phyloP scores from a whole-genome alignment of 2,329 filamentous ascomycete genomes.

The Ophiostoma sp. region DNA sequence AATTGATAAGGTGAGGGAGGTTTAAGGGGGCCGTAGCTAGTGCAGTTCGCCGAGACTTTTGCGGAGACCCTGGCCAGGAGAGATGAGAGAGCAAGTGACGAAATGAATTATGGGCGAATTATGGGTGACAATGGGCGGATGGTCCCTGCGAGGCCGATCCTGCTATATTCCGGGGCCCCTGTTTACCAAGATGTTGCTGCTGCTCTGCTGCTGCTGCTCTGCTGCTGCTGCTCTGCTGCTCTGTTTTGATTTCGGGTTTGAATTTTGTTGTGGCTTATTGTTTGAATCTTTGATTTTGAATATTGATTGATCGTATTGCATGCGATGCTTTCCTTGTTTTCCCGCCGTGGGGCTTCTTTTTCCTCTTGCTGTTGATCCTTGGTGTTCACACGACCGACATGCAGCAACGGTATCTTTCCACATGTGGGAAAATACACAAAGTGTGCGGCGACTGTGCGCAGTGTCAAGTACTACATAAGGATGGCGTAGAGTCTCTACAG shows the following conservation, averaged over 20 bases:
- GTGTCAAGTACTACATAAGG: not conserved
- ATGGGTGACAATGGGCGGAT: slow-evolving; percentile 8
- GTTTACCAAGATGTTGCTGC: not conserved
- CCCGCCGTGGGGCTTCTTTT: not conserved
- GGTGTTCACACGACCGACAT: not conserved
- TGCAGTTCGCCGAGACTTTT: slow-evolving; percentile 18
- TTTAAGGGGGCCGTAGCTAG: slow-evolving; percentile 17
- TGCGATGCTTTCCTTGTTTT: not conserved
- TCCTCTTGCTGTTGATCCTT: slow-evolving; percentile 14
- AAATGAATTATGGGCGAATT: slow-evolving; percentile 12
- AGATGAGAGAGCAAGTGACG: slow-evolving; percentile 1
- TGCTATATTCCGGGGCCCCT: not conserved
- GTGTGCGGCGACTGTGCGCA: not conserved
- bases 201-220: not conserved
- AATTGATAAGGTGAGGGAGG: slow-evolving; percentile 22
- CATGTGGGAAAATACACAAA: not conserved
- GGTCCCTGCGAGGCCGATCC: slow-evolving; percentile 12
- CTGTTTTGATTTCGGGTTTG: not conserved
- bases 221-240: not conserved
- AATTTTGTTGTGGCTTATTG: not conserved
- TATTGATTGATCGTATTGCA: not conserved
- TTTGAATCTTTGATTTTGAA: not conserved
- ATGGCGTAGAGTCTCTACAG: too few species aligned
- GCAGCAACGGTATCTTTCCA: not conserved
- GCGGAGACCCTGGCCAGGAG: slow-evolving; percentile 17